Evolutionary conservation across 441 rosid species (phyloP), one percentile per base, ranked within the genome.

Genomic region (Viola pubescens): DNA sequence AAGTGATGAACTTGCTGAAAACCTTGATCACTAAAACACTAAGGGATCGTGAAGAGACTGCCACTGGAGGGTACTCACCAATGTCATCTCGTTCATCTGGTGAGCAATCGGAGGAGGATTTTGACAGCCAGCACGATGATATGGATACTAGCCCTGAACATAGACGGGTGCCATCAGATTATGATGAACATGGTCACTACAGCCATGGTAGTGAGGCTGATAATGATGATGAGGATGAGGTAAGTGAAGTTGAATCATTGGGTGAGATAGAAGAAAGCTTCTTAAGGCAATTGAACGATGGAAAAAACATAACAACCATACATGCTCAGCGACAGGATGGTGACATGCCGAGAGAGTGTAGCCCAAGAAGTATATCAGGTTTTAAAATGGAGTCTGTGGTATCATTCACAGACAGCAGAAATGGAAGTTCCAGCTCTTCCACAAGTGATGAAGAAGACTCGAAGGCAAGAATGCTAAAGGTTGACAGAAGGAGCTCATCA

Each of bases 1-100:
- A 88, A 76, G 94, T 90, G 63, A 90, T 87, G 91, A 82, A 85
- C 75, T 84, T 90, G 57, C 88, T 90, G 51, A 85, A 77, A 76
- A 79, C 73, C 49, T 86, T 88, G 8, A 79, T 80, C 16, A 68
- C 79, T 39, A 81, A 77, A 70, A 79, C 77, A 61, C 62, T 81
- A 44, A 73, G 81, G 63, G 86, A 80, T 40, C 77, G 92, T 59
- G 81, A 82, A 71, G 94, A 83, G 64, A 56, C 74, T 39, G 75
- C 78, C 12, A 70, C 75, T 0, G 94, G 82, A 65, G 91, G 78
- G 55, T 86, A 75, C 73, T 89, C 95, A 53, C 82, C 97, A 39
- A 72, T 79, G 72, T 81, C 87, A 38, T 78, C 73, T 58, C 86
- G 63, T 69, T 83, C 91, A 37, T 83, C 80, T 3, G 73, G 75